Evolutionary conservation across 2,329 filamentous ascomycete species (phyloP), one percentile per base, ranked within the genome.

Genomic region (Pyrenophora tritici-repentis): DNA sequence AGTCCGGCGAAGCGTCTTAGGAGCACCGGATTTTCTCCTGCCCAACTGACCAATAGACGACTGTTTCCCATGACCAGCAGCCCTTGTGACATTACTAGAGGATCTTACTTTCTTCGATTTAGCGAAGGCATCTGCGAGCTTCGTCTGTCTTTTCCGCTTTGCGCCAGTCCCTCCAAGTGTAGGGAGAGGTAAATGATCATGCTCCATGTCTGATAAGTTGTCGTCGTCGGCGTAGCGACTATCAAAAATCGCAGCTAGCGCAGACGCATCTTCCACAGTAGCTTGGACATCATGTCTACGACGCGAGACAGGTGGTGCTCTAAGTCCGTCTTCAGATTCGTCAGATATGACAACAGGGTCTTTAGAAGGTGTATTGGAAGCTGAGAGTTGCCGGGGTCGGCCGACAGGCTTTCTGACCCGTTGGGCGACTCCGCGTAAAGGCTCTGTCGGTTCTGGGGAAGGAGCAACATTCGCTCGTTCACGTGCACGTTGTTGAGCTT

Each of bases 181-280:
- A 36, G 65, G 65, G 2, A 72, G 52, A 44, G 77, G 73, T n/a
- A 80, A 60, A 47, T 66, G 74, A 58, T 80, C 75, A 26, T 76
- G 66, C 58, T 80, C 78, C 72, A 78, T 78, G 14, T 66, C 55
- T 16, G 76, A 75, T 31, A 71, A 55, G 35, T 70, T 61, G 36
- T 65, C 56, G 10, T 57, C 56, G 26, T 57, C 56, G 24, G 58
- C 59, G 43, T 70, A 70, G 14, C 63, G 63, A 40, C 50, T 43
- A 24, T 72, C 63, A 12, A 66, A 55, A 7, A 50, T 49, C 22
- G 66, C 59, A 53, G 68, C 67, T 14, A 66, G 22, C 10, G 63
- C 53, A 14, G 53, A 49, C 12, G 62, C 62, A 29, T 53, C 45
- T 32, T 62, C 54, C 16, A 57, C 56, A 22, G 52, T 56, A n/a